Percentiles rank a stretch among this genome's conserved stretches.
These are phyloP conservation scores for Planoprotostelium fungivorum DNA, from an alignment of 78 protist genomes.

Conservation along the genomic window DNA sequence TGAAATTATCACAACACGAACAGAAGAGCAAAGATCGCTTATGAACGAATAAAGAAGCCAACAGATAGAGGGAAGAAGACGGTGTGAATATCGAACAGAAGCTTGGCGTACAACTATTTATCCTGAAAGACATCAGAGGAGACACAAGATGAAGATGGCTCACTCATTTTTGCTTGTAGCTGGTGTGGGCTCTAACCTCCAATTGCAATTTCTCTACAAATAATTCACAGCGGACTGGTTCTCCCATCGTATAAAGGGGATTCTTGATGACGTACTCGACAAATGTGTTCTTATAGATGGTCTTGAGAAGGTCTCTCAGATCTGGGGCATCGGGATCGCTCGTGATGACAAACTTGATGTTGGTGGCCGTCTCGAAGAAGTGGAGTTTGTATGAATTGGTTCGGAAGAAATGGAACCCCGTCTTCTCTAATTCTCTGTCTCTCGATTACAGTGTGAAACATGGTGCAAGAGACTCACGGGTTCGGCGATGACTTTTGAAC, in stretches of 20 bases:
- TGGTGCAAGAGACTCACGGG: conserved; percentile 24
- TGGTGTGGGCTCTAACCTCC: neutral
- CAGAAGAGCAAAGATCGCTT: too few relatives aligned
- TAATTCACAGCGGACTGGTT: conserved; percentile 27
- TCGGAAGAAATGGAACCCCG: conserved; percentile 49
- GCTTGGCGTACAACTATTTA: too few relatives aligned
- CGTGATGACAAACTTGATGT: conserved; percentile 44
- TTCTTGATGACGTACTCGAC: conserved; percentile 67
- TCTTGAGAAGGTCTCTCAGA: conserved; percentile 46
- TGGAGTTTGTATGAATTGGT: conserved; percentile 62
- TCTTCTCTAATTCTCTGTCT: conserved; percentile 16
- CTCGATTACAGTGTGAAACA: too few relatives aligned
- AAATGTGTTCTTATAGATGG: conserved; percentile 30
- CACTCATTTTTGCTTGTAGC: neutral
- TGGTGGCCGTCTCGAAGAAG: conserved; percentile 59
- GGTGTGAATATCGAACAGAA: too few relatives aligned
- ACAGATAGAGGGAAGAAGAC: too few relatives aligned
- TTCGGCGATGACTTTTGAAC: conserved; percentile 26
- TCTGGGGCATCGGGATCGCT: conserved; percentile 50
- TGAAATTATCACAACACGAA: too few relatives aligned
- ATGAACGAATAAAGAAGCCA: too few relatives aligned
- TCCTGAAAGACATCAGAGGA: too few relatives aligned
- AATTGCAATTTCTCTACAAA: conserved; percentile 22
- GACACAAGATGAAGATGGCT: neutral
- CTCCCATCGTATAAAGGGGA: conserved; percentile 31